Base-by-base conservation (phyloP, 352 stramenopile genomes). In the Pythium insidiosum region DNA sequence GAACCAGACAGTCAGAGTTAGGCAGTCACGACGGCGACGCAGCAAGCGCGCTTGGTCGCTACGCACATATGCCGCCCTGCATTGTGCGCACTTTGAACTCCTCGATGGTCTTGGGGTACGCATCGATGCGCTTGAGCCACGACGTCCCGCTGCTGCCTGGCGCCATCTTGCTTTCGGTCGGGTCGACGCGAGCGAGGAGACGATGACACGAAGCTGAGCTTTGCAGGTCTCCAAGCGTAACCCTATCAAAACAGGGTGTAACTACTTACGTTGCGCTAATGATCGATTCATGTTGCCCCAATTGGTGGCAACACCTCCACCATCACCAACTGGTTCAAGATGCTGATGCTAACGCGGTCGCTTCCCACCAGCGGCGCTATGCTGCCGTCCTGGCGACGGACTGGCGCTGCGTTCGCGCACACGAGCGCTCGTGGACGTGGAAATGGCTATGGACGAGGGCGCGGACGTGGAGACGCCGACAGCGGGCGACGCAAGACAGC, bases 61-160 rank as follows among this genome's bases (percentile, higher is more conserved):
- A 45, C 66, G 83, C 73, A 85, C n/a, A n/a, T n/a, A 92, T 29
- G 0, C 80, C 80, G 15, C 80, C 80, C 46, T 90, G 73, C 44
- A 83, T 73, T 30, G 80, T 92, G 50, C 76, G 75, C 45, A 90
- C 77, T 63, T 90, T 92, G 60, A 92, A 92, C 66, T 92, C 80
- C 43, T 92, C 80, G 46, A 92, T 87, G 22, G 80, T 90, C 69
- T 92, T 92, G 13, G 80, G 80, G 45, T 92, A 85, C 47, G 76
- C 75, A 62, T 92, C 80, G 44, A 92, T 65, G 25, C 68, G 61
- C 47, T 61, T 61, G 47, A 61, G 47, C 44, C 59, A 60, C n/a
- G n/a, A n/a, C n/a, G n/a, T n/a, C n/a, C n/a, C n/a, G n/a, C n/a
- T n/a, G n/a, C n/a, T n/a, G n/a, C n/a, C n/a, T n/a, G n/a, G n/a